Evolutionary conservation across 108 stramenopile genomes (phyloP), one percentile per base, ranked within the genome.

Genomic region (Phaeodactylum tricornutum): DNA sequence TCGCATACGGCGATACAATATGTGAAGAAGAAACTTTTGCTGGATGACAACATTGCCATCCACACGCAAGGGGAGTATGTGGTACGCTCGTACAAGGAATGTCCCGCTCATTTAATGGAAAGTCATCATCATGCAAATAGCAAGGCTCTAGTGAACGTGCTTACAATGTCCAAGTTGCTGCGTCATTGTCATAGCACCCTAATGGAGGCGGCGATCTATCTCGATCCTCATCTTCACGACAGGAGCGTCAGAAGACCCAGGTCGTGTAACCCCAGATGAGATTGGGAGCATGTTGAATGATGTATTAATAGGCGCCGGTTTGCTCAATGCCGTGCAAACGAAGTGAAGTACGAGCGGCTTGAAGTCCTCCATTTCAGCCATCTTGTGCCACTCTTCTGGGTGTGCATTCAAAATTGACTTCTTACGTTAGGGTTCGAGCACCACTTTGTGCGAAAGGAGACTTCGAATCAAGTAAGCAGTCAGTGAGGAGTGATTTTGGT

Each of bases 51-150:
- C 12, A 1, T 26, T 22, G 9, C 39, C 9, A 67, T 67, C 43
- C 55, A 61, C 8, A 43, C 47, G 8, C 60, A 68, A 47, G 61
- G 53, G 9, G 32, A 27, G 14, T 46, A 43, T 32, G 64, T 64
- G 48, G 62, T 54, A 17, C 45, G 66, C 5, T 28, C 55, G n/a
- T 47, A 48, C 6, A 61, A 53, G 41, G 61, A 66, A 59, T 73
- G 57, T 57, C 65, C 61, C 28, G 26, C 50, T 11, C 65, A 73
- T 33, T 50, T 36, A 35, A 50, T 66, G 2, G 65, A 52, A 21
- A 49, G 40, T 20, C 72, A 67, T 34, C 74, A 75, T 55, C 47
- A 45, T 11, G 65, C 56, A n/a, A 75, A 75, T 43, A 39, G 38
- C 22, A 61, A 69, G 40, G 63, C 61, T 9, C 41, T 75, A 26